Conservation (phyloP, 257 asterid species). For the Solanum dulcamara region DNA sequence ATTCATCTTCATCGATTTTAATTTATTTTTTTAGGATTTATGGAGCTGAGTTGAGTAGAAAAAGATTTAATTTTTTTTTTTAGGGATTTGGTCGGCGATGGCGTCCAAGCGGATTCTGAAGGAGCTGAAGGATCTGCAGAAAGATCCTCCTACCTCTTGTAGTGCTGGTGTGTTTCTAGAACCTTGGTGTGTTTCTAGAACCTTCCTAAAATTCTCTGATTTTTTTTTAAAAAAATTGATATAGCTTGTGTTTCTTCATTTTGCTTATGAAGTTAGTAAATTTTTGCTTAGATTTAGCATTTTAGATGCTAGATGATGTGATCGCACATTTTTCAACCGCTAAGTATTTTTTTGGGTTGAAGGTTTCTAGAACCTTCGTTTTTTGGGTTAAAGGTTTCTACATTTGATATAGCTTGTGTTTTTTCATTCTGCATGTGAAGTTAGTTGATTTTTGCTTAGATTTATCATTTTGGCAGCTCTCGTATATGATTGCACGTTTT, state of each 20-base stretch:
- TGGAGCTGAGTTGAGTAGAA: no score
- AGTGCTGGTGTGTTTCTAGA: not conserved
- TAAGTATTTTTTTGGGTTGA: not conserved
- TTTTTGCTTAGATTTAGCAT: not conserved
- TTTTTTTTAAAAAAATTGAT: not conserved
- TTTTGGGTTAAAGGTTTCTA: not conserved
- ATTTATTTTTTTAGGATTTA: not conserved
- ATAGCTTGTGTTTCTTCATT: not conserved
- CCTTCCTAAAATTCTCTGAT: not conserved
- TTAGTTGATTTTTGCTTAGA: not conserved
- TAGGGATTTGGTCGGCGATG: not conserved
- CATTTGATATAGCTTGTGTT: not conserved
- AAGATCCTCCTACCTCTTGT: slow-evolving; percentile 6
- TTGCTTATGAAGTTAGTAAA: not conserved
- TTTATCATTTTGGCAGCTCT: not conserved
- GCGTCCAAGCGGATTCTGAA: slow-evolving; percentile 4
- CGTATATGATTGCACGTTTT: not conserved
- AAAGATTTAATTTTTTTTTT: not conserved
- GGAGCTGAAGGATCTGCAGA: slow-evolving; percentile 1
- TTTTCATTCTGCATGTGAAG: not conserved
- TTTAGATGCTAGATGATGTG: not conserved
- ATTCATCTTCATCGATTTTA: not conserved
- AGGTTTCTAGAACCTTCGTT: not conserved
- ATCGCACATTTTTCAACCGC: not conserved
- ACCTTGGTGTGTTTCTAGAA: not conserved